phyloP scores from a whole-genome alignment of 2,329 filamentous ascomycete genomes.

The Ceratocystis cubensis region DNA sequence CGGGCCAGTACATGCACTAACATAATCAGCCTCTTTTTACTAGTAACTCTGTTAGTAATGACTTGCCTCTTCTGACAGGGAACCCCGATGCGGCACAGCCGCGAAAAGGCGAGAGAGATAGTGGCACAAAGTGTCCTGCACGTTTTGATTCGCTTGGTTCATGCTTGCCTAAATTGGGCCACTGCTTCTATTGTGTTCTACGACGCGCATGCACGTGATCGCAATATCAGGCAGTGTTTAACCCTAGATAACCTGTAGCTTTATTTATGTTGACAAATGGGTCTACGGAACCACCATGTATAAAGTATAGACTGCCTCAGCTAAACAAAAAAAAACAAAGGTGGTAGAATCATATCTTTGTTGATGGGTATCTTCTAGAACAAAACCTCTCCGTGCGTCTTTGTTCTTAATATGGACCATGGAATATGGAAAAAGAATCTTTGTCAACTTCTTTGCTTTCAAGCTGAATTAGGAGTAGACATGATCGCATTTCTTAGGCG shows the following conservation, averaged over 20 bases:
- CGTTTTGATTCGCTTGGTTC: not conserved
- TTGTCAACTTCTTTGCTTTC: not conserved
- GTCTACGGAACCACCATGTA: too few relatives aligned
- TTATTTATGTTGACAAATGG: too few relatives aligned
- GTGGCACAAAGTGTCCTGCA: not conserved
- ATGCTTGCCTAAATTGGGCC: not conserved
- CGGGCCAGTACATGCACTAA: not conserved
- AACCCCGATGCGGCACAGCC: conserved; percentile 2
- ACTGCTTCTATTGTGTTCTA: conserved; percentile 12
- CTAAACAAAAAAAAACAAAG: not conserved
- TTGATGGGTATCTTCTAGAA: conserved; percentile 17
- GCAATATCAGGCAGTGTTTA: not conserved
- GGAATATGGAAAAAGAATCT: not conserved
- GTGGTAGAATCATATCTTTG: conserved; percentile 4
- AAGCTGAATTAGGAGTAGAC: not conserved
- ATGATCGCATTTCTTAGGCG: not conserved
- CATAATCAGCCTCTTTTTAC: not conserved
- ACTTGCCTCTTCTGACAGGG: not conserved
- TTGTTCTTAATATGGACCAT: not conserved
- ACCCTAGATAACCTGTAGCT: not conserved
- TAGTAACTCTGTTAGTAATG: not conserved
- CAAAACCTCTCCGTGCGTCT: not conserved
- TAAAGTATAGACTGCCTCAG: not conserved
- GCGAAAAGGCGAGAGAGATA: conserved; percentile 6
- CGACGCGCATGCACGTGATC: conserved; percentile 18